A percentile compares a stretch with the other conserved stretches of the same genome.
Conservation (phyloP, 192 early-diverging fungal genomes). For the Funneliformis mosseae region DNA sequence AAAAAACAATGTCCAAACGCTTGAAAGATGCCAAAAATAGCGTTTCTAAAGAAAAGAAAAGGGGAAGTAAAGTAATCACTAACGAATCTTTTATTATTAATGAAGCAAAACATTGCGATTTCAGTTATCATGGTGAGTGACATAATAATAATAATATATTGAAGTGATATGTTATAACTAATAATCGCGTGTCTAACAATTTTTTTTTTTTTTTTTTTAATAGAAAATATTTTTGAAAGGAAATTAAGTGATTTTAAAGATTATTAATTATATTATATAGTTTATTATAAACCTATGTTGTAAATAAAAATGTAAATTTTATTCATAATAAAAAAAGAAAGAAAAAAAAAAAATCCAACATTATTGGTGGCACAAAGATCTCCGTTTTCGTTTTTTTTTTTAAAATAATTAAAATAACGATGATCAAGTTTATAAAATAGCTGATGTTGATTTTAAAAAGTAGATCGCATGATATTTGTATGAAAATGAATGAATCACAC, state of each 20-base stretch:
- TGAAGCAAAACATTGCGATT: neutral
- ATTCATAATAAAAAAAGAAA: too few relatives aligned
- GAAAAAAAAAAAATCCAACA: too few relatives aligned
- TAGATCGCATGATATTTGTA: too few relatives aligned
- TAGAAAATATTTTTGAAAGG: neutral
- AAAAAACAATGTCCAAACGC: neutral
- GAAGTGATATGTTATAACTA: neutral
- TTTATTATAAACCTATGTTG: too few relatives aligned
- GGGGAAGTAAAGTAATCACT: neutral
- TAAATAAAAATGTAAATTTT: too few relatives aligned
- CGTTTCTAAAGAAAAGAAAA: neutral
- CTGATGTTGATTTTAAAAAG: too few relatives aligned
- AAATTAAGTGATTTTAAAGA: neutral
- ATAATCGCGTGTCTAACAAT: neutral
- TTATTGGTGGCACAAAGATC: too few relatives aligned
- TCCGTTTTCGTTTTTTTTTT: too few relatives aligned
- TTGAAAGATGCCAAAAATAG: neutral
- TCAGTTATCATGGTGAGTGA: neutral
- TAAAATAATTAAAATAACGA: too few relatives aligned
- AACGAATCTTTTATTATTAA: neutral
- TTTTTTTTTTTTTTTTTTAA: neutral
- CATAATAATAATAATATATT: too few relatives aligned
- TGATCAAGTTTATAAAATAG: too few relatives aligned
- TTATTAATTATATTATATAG: neutral
- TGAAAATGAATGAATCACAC: too few relatives aligned